These are phyloP conservation scores for Gossypioides kirkii DNA, from an alignment of 345 rosid species.

Conservation along the genomic window DNA sequence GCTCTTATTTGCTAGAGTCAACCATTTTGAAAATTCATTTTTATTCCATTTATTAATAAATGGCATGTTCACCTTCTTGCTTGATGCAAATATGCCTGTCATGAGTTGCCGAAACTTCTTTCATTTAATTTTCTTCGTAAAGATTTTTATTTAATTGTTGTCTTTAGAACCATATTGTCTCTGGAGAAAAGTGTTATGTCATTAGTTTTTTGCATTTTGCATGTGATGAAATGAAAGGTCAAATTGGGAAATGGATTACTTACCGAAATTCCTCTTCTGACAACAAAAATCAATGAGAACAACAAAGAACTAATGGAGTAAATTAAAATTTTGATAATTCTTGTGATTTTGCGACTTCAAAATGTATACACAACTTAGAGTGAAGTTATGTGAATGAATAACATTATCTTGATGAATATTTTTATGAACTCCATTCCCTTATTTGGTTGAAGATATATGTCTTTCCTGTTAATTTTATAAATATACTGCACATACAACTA, in stretches of 20 bases:
- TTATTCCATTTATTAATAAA: background rate
- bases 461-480: background rate
- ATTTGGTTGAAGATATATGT: background rate
- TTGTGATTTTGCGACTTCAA: slow-evolving; percentile 3
- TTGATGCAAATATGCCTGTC: background rate
- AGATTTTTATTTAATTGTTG: background rate
- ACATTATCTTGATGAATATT: background rate
- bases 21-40: background rate
- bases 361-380: background rate
- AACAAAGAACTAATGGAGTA: background rate
- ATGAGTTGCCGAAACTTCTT: background rate
- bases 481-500: background rate
- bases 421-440: background rate
- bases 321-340: background rate
- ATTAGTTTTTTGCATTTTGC: background rate
- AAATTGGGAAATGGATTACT: background rate
- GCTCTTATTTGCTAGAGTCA: background rate
- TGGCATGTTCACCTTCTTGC: background rate
- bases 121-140: background rate
- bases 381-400: background rate
- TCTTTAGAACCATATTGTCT: background rate
- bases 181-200: background rate
- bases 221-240: background rate
- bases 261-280: background rate
- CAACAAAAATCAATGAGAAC: background rate